phyloP scores from a whole-genome alignment of 768 basidiomycete genomes.

The Auriscalpium orientale region DNA sequence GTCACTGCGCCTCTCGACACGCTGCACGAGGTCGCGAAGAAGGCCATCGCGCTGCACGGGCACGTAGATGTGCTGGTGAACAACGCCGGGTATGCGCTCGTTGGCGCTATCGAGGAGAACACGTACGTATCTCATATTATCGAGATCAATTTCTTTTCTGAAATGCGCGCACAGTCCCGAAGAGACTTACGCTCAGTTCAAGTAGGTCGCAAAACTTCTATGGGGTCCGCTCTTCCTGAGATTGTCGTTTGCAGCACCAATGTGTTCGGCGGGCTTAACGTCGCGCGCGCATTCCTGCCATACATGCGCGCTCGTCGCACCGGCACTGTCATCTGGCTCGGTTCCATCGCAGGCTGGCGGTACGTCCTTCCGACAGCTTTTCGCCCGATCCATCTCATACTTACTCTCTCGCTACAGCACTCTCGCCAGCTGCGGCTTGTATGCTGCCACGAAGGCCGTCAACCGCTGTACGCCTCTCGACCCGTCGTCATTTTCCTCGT shows the following conservation, averaged over 20 bases:
- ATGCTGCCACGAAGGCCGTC: neutral
- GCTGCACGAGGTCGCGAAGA: conserved; percentile 14
- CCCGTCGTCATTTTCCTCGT: neutral
- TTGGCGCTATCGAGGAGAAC: conserved; percentile 16
- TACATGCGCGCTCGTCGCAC: conserved; percentile 13
- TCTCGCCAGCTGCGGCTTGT: neutral
- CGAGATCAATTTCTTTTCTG: neutral
- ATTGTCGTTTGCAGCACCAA: conserved; percentile 6
- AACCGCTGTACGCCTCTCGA: neutral
- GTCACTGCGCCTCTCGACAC: conserved; percentile 16
- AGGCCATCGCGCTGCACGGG: conserved; percentile 15
- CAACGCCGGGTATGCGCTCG: conserved; percentile 5
- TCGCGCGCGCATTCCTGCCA: conserved; percentile 16
- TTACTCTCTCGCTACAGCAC: no score
- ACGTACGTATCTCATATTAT: conserved; percentile 2
- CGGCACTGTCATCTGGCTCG: conserved; percentile 16
- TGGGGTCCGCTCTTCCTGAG: neutral
- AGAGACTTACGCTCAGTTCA: conserved; percentile 15
- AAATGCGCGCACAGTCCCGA: conserved; percentile 13
- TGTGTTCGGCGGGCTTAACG: conserved; percentile 15
- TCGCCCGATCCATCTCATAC: neutral
- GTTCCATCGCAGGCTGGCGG: conserved; percentile 10
- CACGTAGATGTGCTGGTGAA: conserved; percentile 17
- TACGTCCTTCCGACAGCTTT: neutral
- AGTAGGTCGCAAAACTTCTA: neutral